Evolutionary conservation across 306 rosid genomes (phyloP).

Genomic region (Inga oerstediana): DNA sequence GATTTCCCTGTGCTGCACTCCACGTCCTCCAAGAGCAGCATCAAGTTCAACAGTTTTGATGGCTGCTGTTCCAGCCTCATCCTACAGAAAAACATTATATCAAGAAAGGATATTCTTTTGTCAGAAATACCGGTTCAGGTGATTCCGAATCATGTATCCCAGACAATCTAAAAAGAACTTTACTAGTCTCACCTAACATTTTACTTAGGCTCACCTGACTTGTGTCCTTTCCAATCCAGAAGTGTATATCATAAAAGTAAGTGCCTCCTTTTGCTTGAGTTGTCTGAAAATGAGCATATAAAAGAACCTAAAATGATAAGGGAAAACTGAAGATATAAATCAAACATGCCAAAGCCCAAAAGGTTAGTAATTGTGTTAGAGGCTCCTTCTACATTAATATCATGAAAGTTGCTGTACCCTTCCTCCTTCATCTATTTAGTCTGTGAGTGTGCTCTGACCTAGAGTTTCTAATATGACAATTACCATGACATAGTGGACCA

Average conservation of each 20-base stretch:
- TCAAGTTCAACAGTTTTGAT: conserved; percentile 94
- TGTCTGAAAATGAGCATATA: conserved; percentile 57
- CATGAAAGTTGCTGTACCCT: conserved; percentile 11
- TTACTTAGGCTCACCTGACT: conserved; percentile 68
- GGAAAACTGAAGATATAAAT: conserved; percentile 6
- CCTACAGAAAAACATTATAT: conserved; percentile 43
- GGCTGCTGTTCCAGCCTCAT: conserved; percentile 99
- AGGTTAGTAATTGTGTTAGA: conserved; percentile 4
- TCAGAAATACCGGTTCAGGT: background rate
- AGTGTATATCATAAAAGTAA: conserved; percentile 81
- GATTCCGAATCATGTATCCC: conserved; percentile 22
- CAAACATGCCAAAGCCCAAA: background rate
- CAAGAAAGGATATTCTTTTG: conserved; percentile 24
- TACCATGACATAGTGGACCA: background rate
- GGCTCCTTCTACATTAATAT: conserved; percentile 15
- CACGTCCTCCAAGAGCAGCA: conserved; percentile 92
- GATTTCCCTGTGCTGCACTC: conserved; percentile 92
- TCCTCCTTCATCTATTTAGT: background rate
- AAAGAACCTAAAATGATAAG: conserved; percentile 1
- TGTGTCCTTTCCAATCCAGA: conserved; percentile 97
- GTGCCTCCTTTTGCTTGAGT: conserved; percentile 84
- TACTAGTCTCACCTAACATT: conserved; percentile 64
- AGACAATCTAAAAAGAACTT: conserved; percentile 2
- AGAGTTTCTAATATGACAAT: background rate
- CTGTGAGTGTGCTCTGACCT: background rate